Base-by-base conservation (phyloP, 2,329 filamentous ascomycete genomes). In the Aspergillus transmontanensis region DNA sequence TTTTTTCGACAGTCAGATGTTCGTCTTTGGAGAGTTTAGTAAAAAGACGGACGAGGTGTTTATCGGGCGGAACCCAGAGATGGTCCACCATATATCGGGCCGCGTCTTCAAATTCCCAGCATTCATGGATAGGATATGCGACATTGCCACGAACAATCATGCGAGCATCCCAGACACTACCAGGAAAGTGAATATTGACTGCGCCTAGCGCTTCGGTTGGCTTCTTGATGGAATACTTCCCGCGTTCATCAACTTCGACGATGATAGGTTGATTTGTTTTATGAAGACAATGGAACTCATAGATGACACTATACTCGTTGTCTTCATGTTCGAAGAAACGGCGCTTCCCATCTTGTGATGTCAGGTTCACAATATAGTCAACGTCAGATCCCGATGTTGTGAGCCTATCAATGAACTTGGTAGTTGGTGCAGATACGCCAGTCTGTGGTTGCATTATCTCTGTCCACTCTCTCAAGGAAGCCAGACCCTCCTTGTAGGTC, bases 381-480 rank as follows among this genome's bases (percentile, higher is more conserved):
- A 80, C 65, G 58, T 81, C 80, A 3, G 69, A 66, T 14, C 79
- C 77, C n/a, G 75, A 77, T 0, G 73, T 72, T n/a, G 79, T 81
- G 19, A 81, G 60, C 50, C 73, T 71, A 50, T 74, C 73, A 41
- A 75, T 72, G 59, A 81, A 81, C 9, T 69, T 72, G 1, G 75
- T 75, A 9, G 69, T 71, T 16, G 74, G 74, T 2, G 71, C 64
- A 6, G 60, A 57, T 39, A 75, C 48, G 28, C 71, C 69, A 58
- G 69, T 69, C 4, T 61, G 61, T 16, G 76, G 72, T 10, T 74
- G 71, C 54, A 81, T 80, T 2, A 77, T 63, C 12, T 59, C 63
- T 23, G 69, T 67, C 77, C 76, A 77, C 56, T 71, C 67, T 7
- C 68, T 68, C 5, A 66, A 28, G 53, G 68, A 50, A 14, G 75